Base-by-base conservation (phyloP, 768 basidiomycete species). In the Crucibulum laeve region DNA sequence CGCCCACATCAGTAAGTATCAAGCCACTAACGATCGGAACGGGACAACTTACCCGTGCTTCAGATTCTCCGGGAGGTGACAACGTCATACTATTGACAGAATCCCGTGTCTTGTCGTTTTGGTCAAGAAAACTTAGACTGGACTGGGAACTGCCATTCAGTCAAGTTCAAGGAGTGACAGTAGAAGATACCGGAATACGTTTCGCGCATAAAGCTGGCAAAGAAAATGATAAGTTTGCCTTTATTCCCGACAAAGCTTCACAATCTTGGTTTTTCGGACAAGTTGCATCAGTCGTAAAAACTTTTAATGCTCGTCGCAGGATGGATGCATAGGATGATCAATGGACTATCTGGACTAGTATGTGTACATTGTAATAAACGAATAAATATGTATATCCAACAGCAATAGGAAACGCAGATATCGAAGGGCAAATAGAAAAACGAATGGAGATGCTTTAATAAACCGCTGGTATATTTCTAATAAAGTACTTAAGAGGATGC, bases 71-170 rank as follows among this genome's bases (percentile, higher is more conserved):
- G 33, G 87, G 83, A 0, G 80, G 83, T 40, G 91, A 95, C 64
- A 85, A 82, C 49, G 80, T 88, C 2, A 75, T 89, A 19, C 67
- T 91, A 26, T 66, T 98, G 50, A 97, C 94, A 7, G 78, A 82
- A 26, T 76, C 80, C 3, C 76, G 84, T 36, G 77, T 97, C 25
- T 61, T 97, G 22, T 83, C 85, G 8, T 91, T 97, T 61, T 84
- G 84, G 77, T 85, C 91, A 8, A 85, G 79, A 60, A 90, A 79
- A 58, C 76, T 98, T 26, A 79, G 80, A 25, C 77, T 95, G 4
- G 83, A 87, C 32, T 99, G 94, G 95, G 92, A 97, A 51, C 68
- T 97, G 11, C 84, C 92, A 0, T 82, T 98, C 59, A 79, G 79
- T 15, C 83, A 90, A 51, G 80, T 97, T 3, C 84, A 89, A 60